Base-by-base conservation (phyloP, 1,139 yeast species). In the Geotrichum restrictum region DNA sequence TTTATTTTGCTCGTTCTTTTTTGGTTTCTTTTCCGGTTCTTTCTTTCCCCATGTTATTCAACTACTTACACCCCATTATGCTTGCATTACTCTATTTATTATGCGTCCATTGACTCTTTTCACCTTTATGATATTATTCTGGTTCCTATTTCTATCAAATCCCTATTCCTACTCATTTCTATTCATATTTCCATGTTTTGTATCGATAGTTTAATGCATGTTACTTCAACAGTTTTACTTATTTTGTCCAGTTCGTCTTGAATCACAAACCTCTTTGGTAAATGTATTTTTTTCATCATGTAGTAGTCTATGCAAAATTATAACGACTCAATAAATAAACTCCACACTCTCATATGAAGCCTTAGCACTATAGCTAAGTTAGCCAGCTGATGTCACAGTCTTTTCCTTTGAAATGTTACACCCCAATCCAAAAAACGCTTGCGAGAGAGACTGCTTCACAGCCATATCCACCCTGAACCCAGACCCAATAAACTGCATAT, bases 371-470 rank as follows among this genome's bases (percentile, higher is more conserved):
- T n/a, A n/a, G n/a, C n/a, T n/a, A n/a, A n/a, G n/a, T n/a, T n/a
- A n/a, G n/a, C n/a, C n/a, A n/a, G n/a, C n/a, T n/a, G n/a, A n/a
- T n/a, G n/a, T n/a, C n/a, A n/a, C 22, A 3, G 33, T 38, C 19
- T 85, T 83, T 62, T 89, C 97, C 54, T 74, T 75, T 51, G 81
- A 83, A 41, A 93, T 78, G 55, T 83, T 76, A 67, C 96, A 88
- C 18, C 88, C 93, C 56, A 93, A 73, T 0, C 98, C 97, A 72
- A 83, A 80, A 62, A 91, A 91, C 10, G 98, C 97, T 60, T 86
- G 94, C 56, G 86, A 87, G 51, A 93, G 72, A 4, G 94, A 84
- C 61, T 94, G 79, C 60, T 82, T 82, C 64, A 83, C 87, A 14
- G 87, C 91, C 33, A 73, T 74, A 49, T 80, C 79, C 36, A 86